Evolutionary conservation across 2,329 filamentous ascomycete genomes (phyloP), one percentile per base, ranked within the genome.

Genomic region (Grosmannia clavigera): DNA sequence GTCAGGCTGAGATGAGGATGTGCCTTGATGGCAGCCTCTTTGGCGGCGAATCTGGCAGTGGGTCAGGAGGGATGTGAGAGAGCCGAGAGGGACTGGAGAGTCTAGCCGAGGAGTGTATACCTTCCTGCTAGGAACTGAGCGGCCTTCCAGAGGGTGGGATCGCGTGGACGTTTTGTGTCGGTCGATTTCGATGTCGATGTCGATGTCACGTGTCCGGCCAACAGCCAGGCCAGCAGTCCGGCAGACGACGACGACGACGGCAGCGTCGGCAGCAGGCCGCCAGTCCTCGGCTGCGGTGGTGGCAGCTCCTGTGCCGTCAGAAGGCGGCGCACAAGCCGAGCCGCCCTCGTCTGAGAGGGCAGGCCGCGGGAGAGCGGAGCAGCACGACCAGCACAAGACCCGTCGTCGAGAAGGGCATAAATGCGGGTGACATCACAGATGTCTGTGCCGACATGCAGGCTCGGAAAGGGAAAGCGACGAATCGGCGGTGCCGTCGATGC

Each of bases 11-110:
- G 75, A n/a, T 78, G 74, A 1, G 80, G 77, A 64, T 87, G 82
- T 2, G 88, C 87, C 72, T 92, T 91, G 65, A 88, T 84, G 58
- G 79, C 80, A 1, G 87, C 88, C 71, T 90, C 88, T 68, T 90
- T 90, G 9, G 86, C 87, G 1, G 87, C 86, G 68, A 85, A 87
- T 58, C 83, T 81, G 56, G 14, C 38, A 40, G 14, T 2, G 4
- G 3, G 53, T 50, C 27, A 54, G 54, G 7, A 19, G 6, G 12
- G 2, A 58, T 5, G 5, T 22, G 22, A 6, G 51, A 25, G 5
- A 10, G 1, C 33, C 5, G 27, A 4, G 25, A 19, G 19, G 7
- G 43, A 46, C 1, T 14, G 19, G 19, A 7, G 43, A 46, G 43
- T 5, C 5, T 4, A 14, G 16, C 12, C 5, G 12, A 6, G 1